Evolutionary conservation across 2,329 filamentous ascomycete species (phyloP).

Genomic region (Pseudogymnoascus sp.): DNA sequence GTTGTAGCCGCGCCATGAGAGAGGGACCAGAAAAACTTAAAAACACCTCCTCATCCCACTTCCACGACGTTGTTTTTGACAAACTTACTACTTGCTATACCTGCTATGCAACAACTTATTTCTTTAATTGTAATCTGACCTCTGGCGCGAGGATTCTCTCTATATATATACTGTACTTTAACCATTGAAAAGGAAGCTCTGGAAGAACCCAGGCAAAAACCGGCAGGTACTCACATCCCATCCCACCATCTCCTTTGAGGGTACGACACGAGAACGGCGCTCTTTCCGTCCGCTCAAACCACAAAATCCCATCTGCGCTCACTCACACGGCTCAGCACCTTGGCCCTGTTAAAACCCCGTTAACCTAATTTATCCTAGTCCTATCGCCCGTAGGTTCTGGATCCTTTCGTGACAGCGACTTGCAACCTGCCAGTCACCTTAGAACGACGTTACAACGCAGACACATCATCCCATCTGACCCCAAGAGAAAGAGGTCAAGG

Average conservation of each 20-base stretch:
- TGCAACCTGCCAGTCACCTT: not conserved
- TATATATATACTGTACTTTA: not conserved
- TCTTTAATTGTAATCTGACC: not conserved
- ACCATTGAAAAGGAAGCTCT: not conserved
- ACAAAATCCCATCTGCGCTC: not conserved
- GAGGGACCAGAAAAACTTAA: not conserved
- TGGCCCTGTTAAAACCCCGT: not conserved
- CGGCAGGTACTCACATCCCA: not conserved
- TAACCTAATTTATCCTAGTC: slow-evolving; percentile 2
- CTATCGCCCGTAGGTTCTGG: not conserved
- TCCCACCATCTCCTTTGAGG: not conserved
- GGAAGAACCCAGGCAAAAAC: not conserved
- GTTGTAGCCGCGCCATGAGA: not conserved
- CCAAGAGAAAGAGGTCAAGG: not conserved
- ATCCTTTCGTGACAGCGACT: not conserved
- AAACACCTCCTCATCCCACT: not conserved
- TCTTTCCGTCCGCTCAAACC: not conserved
- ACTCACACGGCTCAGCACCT: not conserved
- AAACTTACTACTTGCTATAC: not conserved
- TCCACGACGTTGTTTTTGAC: not conserved
- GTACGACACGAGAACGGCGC: not conserved
- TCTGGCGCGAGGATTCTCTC: not conserved
- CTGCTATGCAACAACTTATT: not conserved
- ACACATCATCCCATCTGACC: not conserved
- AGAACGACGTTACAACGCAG: not conserved